These are phyloP conservation scores for Fusarium robinianum DNA, from an alignment of 2,329 filamentous ascomycete genomes.

Conservation along the genomic window DNA sequence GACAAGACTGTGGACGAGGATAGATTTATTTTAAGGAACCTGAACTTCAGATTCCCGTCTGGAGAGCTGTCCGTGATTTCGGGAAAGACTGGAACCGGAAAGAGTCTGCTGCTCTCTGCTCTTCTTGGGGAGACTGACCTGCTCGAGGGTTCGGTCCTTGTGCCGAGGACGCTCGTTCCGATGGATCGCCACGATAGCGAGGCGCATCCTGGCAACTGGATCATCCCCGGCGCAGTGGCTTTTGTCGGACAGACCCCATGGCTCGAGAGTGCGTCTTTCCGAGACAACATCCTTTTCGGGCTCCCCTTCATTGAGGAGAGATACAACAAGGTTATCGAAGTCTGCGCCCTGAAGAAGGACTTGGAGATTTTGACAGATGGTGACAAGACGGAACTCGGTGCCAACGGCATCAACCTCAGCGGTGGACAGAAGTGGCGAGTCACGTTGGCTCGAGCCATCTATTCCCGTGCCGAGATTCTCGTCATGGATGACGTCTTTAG, in stretches of 20 bases:
- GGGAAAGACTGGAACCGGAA: conserved; percentile 77
- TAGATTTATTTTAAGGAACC: conserved; percentile 66
- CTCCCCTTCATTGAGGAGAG: conserved; percentile 70
- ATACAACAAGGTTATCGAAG: conserved; percentile 71
- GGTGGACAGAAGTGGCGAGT: conserved; percentile 85
- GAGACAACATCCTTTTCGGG: conserved; percentile 79
- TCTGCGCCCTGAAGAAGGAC: conserved; percentile 76
- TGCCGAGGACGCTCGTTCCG: conserved; percentile 55
- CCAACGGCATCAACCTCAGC: conserved; percentile 82
- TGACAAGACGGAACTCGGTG: conserved; percentile 79
- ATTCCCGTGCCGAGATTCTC: conserved; percentile 76
- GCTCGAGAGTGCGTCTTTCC: conserved; percentile 82
- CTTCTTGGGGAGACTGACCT: conserved; percentile 78
- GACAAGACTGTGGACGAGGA: conserved; percentile 59
- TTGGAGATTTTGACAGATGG: conserved; percentile 76
- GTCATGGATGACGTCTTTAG: conserved; percentile 85
- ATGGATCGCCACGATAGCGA: conserved; percentile 63
- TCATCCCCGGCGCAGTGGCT: conserved; percentile 69
- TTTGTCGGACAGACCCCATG: conserved; percentile 81
- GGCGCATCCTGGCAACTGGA: conserved; percentile 69
- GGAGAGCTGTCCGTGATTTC: conserved; percentile 75
- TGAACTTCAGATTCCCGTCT: conserved; percentile 69
- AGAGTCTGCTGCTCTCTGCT: conserved; percentile 73
- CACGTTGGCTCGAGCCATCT: conserved; percentile 77
- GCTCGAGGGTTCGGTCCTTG: conserved; percentile 63